Conservation (phyloP, 2,329 filamentous ascomycete genomes). For the Ramularia endophylla region DNA sequence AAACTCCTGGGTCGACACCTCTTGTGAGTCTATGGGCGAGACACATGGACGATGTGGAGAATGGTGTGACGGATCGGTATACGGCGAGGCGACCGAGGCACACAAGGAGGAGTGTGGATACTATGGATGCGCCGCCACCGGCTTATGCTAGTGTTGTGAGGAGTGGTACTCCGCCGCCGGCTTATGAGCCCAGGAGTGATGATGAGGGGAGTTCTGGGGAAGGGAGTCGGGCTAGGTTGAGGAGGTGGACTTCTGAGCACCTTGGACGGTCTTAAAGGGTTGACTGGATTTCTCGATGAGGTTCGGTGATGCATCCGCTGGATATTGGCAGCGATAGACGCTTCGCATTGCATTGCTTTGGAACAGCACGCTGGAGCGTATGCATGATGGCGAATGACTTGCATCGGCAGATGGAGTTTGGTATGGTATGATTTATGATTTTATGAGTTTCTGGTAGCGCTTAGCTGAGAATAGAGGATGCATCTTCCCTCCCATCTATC, state of each 20-base stretch:
- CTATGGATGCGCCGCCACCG: constrained; percentile 22
- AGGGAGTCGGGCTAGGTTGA: constrained; percentile 5
- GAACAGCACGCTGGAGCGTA: too few species aligned
- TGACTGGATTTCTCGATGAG: too few species aligned
- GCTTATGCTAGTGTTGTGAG: constrained; percentile 26
- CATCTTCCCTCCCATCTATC: too few species aligned
- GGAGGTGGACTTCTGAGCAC: constrained; percentile 10
- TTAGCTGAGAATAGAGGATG: too few species aligned
- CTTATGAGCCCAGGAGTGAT: constrained; percentile 26
- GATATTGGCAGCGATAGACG: too few species aligned
- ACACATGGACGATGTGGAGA: constrained; percentile 22
- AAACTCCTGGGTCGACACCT: constrained; percentile 18
- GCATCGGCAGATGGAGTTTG: too few species aligned
- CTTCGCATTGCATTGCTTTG: too few species aligned
- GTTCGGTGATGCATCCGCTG: too few species aligned
- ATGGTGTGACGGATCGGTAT: constrained; percentile 11
- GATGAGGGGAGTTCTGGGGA: constrained; percentile 17
- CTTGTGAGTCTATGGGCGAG: constrained; percentile 28
- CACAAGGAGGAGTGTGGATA: constrained; percentile 22
- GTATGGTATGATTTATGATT: too few species aligned
- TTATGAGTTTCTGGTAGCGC: too few species aligned
- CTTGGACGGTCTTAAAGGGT: constrained; percentile 8
- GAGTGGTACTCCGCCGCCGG: constrained; percentile 26
- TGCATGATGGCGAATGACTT: too few species aligned
- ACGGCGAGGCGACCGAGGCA: constrained; percentile 19